These are phyloP conservation scores for Hypholoma sublateritium DNA, from an alignment of 768 basidiomycete species.

Conservation along the genomic window DNA sequence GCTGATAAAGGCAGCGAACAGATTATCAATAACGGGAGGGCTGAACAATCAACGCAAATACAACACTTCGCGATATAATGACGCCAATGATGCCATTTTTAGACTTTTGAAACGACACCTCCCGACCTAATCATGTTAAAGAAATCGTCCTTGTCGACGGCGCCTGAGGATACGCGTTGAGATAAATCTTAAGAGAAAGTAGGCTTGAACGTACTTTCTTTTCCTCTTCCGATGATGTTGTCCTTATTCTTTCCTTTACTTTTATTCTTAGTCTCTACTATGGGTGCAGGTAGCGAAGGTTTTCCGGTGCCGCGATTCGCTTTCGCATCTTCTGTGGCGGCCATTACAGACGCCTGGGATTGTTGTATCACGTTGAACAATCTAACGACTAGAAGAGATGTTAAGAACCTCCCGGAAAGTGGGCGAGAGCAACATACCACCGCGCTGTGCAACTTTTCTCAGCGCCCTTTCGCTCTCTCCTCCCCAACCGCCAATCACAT, in stretches of 20 bases:
- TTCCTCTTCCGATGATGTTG: constrained; percentile 51
- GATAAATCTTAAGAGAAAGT: background rate
- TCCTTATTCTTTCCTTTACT: constrained; percentile 56
- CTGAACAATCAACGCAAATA: constrained; percentile 10
- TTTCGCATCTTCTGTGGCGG: constrained; percentile 58
- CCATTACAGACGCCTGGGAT: constrained; percentile 59
- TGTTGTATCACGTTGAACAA: constrained; percentile 87
- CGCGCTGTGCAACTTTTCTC: constrained; percentile 83
- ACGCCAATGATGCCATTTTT: constrained; percentile 18
- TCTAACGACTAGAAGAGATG: constrained; percentile 61
- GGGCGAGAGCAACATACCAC: constrained; percentile 49
- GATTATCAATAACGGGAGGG: constrained; percentile 10
- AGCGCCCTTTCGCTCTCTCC: constrained; percentile 74
- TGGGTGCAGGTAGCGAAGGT: constrained; percentile 67
- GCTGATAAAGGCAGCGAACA: constrained; percentile 2
- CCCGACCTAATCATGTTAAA: constrained; percentile 84
- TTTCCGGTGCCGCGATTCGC: constrained; percentile 69
- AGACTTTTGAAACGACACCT: constrained; percentile 73
- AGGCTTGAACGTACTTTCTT: constrained; percentile 46
- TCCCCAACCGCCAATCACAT: constrained; percentile 88
- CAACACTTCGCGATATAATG: constrained; percentile 11
- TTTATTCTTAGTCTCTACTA: constrained; percentile 47
- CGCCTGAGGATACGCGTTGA: constrained; percentile 33
- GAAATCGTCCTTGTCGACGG: constrained; percentile 71
- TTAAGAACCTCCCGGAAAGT: background rate